Evolutionary conservation across 192 early-diverging fungal genomes (phyloP).

Genomic region (Neocallimastix lanati): DNA sequence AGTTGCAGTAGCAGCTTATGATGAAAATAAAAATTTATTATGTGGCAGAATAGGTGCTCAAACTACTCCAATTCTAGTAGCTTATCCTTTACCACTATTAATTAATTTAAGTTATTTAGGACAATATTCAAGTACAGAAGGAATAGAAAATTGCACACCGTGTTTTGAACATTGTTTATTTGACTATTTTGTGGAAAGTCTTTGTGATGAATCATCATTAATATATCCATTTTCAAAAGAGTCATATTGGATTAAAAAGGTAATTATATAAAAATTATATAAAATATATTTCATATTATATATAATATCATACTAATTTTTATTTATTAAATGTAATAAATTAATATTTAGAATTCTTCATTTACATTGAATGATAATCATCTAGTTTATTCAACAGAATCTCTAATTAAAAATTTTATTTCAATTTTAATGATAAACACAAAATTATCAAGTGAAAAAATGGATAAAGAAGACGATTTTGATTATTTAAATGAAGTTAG

Average conservation of each 20-base stretch:
- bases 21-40: neutral
- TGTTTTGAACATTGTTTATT: neutral
- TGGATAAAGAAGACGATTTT: neutral
- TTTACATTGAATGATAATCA: neutral
- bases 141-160: neutral
- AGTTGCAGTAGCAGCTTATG: neutral
- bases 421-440: neutral
- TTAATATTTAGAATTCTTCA: neutral
- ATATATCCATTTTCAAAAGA: neutral
- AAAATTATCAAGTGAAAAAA: neutral
- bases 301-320: too few species aligned
- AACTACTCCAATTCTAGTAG: neutral
- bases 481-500: neutral
- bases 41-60: neutral
- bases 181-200: neutral
- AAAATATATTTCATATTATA: too few species aligned
- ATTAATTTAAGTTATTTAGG: neutral
- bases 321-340: too few species aligned
- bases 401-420: neutral
- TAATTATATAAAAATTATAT: neutral
- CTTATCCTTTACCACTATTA: neutral
- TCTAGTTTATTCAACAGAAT: neutral
- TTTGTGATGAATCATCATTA: neutral
- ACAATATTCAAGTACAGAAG: neutral
- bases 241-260: neutral